A percentile compares a stretch with the other conserved stretches of the same genome.
phyloP scores from a whole-genome alignment of 768 basidiomycete species.

The Mycena belliarum region DNA sequence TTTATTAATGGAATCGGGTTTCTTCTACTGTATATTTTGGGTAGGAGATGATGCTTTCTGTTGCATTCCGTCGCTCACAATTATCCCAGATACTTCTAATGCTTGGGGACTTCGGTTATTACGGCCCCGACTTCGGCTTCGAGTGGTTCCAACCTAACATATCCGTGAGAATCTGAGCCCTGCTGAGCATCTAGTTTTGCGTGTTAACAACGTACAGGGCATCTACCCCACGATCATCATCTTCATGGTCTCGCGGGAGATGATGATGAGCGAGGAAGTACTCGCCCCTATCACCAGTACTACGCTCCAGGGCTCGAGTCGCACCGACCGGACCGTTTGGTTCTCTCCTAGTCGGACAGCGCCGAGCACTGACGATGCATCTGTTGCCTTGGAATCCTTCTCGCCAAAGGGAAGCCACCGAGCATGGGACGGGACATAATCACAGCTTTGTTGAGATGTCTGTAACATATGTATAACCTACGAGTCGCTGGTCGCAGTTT shows the following conservation, averaged over 20 bases:
- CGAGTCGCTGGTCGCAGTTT: not conserved
- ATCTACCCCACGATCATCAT: conserved; percentile 22
- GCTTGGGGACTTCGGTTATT: conserved; percentile 20
- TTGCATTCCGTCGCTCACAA: not conserved
- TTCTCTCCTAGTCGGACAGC: not conserved
- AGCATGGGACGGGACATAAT: not conserved
- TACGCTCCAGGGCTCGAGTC: not conserved
- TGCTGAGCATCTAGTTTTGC: not conserved
- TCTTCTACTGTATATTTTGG: conserved; percentile 21
- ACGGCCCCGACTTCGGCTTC: conserved; percentile 14
- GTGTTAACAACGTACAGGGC: conserved; percentile 6
- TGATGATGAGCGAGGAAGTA: conserved; percentile 16
- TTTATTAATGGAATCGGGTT: conserved; percentile 21
- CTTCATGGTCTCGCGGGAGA: conserved; percentile 20
- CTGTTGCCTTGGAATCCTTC: conserved; percentile 3
- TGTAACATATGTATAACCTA: not conserved
- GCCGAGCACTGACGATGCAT: not conserved
- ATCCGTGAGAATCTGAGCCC: conserved; percentile 8
- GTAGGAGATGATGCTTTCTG: not conserved
- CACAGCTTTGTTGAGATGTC: not conserved
- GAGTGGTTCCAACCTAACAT: conserved; percentile 24
- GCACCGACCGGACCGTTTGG: conserved; percentile 7
- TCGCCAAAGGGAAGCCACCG: not conserved
- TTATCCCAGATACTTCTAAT: conserved; percentile 10
- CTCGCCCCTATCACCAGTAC: not conserved